Conservation (phyloP, 768 basidiomycete species). For the Pleurotus ostreatus region DNA sequence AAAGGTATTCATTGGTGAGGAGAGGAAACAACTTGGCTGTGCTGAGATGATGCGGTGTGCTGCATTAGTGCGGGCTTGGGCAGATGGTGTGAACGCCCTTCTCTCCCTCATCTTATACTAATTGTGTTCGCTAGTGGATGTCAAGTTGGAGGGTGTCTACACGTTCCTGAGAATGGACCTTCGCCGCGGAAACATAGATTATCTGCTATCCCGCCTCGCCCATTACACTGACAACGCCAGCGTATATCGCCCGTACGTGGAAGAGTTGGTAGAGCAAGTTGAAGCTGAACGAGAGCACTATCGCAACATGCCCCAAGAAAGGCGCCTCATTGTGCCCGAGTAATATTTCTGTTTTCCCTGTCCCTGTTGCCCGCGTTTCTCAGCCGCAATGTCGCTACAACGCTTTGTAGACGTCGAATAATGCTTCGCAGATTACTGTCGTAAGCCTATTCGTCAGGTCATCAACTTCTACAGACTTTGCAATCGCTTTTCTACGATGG, state of each 20-base stretch:
- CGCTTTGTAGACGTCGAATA: no score
- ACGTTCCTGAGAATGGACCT: neutral
- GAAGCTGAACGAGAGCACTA: neutral
- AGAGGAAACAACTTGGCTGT: neutral
- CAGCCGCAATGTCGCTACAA: no score
- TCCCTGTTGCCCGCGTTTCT: no score
- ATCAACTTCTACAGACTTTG: no score
- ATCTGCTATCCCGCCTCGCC: neutral
- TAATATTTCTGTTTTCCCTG: no score
- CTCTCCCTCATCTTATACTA: neutral
- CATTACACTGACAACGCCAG: neutral
- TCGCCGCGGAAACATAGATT: neutral
- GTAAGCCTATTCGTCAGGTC: no score
- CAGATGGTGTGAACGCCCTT: neutral
- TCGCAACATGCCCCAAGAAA: neutral
- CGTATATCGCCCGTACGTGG: neutral
- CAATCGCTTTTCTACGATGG: no score
- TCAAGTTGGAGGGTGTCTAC: neutral
- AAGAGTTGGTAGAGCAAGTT: neutral
- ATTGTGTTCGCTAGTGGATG: neutral
- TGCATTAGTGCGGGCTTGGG: neutral
- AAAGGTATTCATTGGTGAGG: neutral
- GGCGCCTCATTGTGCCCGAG: neutral
- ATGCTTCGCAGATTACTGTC: no score
- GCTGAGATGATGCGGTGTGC: neutral